These are phyloP conservation scores for Penicillium coprophilum DNA, from an alignment of 495 filamentous ascomycete genomes.

Conservation along the genomic window DNA sequence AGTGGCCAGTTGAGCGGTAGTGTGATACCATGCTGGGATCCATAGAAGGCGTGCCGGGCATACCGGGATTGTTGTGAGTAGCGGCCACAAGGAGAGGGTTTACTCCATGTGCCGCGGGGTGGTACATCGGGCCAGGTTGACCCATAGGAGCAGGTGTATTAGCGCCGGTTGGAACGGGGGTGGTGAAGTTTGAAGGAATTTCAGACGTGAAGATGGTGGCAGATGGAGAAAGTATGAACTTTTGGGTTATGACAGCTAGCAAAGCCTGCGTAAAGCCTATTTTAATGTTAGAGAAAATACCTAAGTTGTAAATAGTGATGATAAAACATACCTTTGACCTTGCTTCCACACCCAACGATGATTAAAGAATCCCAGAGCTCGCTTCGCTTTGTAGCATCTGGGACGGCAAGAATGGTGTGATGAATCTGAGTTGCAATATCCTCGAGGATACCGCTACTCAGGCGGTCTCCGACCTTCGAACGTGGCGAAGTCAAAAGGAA, in stretches of 20 bases:
- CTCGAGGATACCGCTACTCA: conserved; percentile 68
- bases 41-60: conserved; percentile 41
- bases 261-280: conserved; percentile 82
- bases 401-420: conserved; percentile 72
- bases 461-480: conserved; percentile 29
- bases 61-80: conserved; percentile 65
- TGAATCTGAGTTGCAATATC: conserved; percentile 80
- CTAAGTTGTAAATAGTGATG: neutral
- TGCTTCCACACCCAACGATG: conserved; percentile 84
- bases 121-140: conserved; percentile 41
- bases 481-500: conserved; percentile 68
- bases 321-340: conserved; percentile 62
- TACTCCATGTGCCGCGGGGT: conserved; percentile 59
- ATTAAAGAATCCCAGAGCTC: conserved; percentile 88
- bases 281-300: conserved; percentile 8
- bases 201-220: conserved; percentile 97
- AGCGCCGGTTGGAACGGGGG: conserved; percentile 86
- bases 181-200: conserved; percentile 85
- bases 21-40: conserved; percentile 31
- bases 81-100: conserved; percentile 93
- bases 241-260: conserved; percentile 70
- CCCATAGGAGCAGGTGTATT: conserved; percentile 78
- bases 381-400: conserved; percentile 73
- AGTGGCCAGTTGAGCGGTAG: conserved; percentile 71
- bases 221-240: conserved; percentile 86